phyloP scores from a whole-genome alignment of 768 basidiomycete species.

The Boletales sp. region DNA sequence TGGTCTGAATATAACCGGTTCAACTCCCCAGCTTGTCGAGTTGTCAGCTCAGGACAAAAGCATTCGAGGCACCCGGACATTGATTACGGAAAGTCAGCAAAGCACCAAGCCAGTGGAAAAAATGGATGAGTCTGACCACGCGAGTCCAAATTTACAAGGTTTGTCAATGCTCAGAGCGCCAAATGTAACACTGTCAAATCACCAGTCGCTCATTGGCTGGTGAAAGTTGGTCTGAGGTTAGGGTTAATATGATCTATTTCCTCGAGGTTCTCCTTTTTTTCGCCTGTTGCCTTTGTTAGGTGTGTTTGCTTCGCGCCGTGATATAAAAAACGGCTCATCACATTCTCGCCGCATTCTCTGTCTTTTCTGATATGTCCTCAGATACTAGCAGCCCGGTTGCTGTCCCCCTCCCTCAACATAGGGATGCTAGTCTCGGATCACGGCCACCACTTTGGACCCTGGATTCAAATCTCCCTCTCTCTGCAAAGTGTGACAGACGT shows the following conservation, averaged over 20 bases:
- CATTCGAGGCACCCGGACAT: too few species aligned
- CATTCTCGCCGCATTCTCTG: not conserved
- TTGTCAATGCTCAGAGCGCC: too few species aligned
- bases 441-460: constrained; percentile 69
- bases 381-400: constrained; percentile 8
- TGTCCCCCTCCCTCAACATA: constrained; percentile 20
- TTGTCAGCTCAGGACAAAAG: too few species aligned
- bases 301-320: not conserved
- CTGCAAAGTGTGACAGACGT: constrained; percentile 56
- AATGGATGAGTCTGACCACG: too few species aligned
- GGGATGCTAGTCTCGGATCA: constrained; percentile 6
- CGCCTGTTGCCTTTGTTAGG: not conserved
- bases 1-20: too few species aligned
- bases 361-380: constrained; percentile 16
- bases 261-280: too few species aligned
- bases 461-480: constrained; percentile 44
- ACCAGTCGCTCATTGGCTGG: constrained; percentile 8
- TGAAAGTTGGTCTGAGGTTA: constrained; percentile 5
- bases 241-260: constrained; percentile 3
- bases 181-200: constrained; percentile 8
- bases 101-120: too few species aligned
- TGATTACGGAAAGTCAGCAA: too few species aligned
- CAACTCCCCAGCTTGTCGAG: too few species aligned
- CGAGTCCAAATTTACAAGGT: too few species aligned
- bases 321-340: constrained; percentile 7